Percentiles rank a stretch among this genome's conserved stretches.
Evolutionary conservation across 768 basidiomycete genomes (phyloP).

Genomic region (Lentinula detonsa): DNA sequence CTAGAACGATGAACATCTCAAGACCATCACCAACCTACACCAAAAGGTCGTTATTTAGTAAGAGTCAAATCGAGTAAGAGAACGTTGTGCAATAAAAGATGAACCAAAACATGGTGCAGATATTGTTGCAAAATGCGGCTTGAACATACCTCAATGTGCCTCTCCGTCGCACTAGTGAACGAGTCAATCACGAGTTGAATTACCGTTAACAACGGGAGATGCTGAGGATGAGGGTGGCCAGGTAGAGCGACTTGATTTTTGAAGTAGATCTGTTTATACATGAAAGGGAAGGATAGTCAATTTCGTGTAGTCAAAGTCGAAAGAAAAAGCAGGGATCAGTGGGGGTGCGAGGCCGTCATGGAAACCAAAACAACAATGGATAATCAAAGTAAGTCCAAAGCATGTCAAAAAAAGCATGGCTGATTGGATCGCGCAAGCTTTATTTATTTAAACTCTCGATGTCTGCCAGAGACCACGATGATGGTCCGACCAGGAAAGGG

Average conservation of each 20-base stretch:
- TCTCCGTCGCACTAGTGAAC: conserved; percentile 95
- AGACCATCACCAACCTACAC: conserved; percentile 88
- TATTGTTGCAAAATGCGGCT: too few relatives aligned
- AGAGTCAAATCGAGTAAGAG: conserved; percentile 7
- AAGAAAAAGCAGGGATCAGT: too few relatives aligned
- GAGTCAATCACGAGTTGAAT: conserved; percentile 89
- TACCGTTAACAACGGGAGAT: conserved; percentile 77
- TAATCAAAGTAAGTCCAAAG: too few relatives aligned
- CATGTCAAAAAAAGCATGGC: too few relatives aligned
- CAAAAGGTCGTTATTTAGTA: background rate
- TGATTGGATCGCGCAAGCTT: too few relatives aligned
- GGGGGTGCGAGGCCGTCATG: too few relatives aligned
- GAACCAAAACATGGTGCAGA: too few relatives aligned
- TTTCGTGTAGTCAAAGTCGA: too few relatives aligned
- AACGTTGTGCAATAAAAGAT: background rate
- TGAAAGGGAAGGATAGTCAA: background rate
- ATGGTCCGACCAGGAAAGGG: too few relatives aligned
- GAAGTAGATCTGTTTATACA: conserved; percentile 78
- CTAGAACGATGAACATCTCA: conserved; percentile 84
- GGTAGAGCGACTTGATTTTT: conserved; percentile 84
- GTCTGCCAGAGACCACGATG: background rate
- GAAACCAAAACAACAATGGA: background rate
- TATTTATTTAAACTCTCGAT: too few relatives aligned
- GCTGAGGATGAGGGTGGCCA: conserved; percentile 68
- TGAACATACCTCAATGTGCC: conserved; percentile 84